Conservation (phyloP, 768 basidiomycete genomes). For the Mycena crocata region DNA sequence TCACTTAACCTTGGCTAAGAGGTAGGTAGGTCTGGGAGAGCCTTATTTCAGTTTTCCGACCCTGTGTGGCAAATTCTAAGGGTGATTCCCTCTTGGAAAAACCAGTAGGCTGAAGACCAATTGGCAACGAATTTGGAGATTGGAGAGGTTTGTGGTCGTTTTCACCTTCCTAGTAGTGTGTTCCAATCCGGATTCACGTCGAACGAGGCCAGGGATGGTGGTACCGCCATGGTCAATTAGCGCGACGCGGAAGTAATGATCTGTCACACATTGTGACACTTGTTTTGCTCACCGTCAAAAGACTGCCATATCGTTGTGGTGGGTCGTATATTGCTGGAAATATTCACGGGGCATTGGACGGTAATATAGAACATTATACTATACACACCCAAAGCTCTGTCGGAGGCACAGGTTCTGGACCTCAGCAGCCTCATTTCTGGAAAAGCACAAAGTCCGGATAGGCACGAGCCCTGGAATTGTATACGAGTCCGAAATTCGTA, state of each 20-base stretch:
- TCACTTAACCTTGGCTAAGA: too few relatives aligned
- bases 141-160: not conserved
- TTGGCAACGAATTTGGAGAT: constrained; percentile 4
- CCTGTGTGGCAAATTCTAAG: too few relatives aligned
- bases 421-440: not conserved
- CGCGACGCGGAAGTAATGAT: not conserved
- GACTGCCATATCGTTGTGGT: not conserved
- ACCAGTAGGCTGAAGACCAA: not conserved
- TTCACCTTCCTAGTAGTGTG: not conserved
- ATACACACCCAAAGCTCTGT: not conserved
- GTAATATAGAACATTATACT: not conserved
- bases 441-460: not conserved
- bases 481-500: too few relatives aligned
- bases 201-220: not conserved
- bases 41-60: too few relatives aligned
- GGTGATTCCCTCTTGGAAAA: too few relatives aligned
- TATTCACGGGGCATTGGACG: not conserved
- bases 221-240: not conserved
- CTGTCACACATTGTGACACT: not conserved
- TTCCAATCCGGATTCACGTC: constrained; percentile 6
- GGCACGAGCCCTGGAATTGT: not conserved
- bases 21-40: too few relatives aligned
- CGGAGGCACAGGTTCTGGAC: not conserved
- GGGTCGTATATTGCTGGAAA: not conserved
- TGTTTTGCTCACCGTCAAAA: not conserved